phyloP scores from a whole-genome alignment of 1,284 basidiomycete genomes.

The Tylopilus microsporus region DNA sequence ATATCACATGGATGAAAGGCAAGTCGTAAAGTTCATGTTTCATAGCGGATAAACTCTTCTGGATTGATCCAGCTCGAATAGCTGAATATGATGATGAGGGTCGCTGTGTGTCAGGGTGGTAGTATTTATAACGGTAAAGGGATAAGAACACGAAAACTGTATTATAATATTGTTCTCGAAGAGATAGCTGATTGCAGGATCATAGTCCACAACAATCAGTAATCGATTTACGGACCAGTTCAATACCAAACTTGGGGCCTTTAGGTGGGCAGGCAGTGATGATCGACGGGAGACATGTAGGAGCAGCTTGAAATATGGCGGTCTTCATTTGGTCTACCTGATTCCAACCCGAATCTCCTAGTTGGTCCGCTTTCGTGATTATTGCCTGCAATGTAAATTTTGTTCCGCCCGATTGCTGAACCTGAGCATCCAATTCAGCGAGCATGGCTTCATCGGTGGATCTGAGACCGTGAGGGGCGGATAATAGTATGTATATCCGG shows the following conservation, averaged over 20 bases:
- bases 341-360: conserved; percentile 33
- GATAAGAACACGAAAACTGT: background rate
- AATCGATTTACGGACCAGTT: conserved; percentile 53
- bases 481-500: conserved; percentile 66
- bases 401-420: conserved; percentile 35
- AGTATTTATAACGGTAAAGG: background rate
- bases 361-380: conserved; percentile 63
- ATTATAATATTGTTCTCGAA: background rate
- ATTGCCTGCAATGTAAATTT: conserved; percentile 62
- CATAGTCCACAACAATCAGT: conserved; percentile 45
- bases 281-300: conserved; percentile 60
- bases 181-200: background rate
- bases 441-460: conserved; percentile 60
- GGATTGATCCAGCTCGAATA: background rate
- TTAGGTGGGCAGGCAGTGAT: conserved; percentile 46
- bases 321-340: conserved; percentile 28
- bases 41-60: background rate
- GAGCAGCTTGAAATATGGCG: conserved; percentile 43
- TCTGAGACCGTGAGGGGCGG: conserved; percentile 59
- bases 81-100: background rate
- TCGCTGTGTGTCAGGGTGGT: conserved; percentile 6
- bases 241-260: conserved; percentile 50
- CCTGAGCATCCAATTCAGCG: conserved; percentile 39
- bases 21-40: conserved; percentile 1
- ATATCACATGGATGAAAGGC: background rate